Evolutionary conservation across 306 rosid species (phyloP).

Genomic region (Trifolium repens): DNA sequence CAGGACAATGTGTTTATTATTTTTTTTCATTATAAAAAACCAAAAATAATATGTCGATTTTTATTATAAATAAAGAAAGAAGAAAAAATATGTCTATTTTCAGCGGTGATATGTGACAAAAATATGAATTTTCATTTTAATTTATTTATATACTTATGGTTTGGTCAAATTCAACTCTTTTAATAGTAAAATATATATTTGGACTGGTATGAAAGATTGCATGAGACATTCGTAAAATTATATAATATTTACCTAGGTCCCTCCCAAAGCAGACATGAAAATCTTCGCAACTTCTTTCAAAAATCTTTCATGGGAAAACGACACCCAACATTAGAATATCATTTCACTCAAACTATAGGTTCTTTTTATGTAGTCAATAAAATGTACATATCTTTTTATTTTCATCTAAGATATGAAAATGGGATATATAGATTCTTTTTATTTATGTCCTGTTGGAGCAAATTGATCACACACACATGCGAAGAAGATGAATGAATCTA

Average conservation of each 20-base stretch:
- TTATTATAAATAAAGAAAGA: neutral
- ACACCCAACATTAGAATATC: constrained; percentile 13
- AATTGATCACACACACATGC: no score
- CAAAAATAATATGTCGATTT: neutral
- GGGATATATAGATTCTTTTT: constrained; percentile 2
- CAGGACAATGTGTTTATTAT: neutral
- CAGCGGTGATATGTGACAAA: neutral
- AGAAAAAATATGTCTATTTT: neutral
- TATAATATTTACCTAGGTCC: constrained; percentile 46
- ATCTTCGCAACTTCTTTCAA: constrained; percentile 40
- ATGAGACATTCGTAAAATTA: constrained; percentile 15
- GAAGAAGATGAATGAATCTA: no score
- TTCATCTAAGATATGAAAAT: constrained; percentile 24
- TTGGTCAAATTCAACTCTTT: constrained; percentile 22
- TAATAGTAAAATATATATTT: neutral
- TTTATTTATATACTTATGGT: neutral
- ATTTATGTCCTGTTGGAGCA: no score
- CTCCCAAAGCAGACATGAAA: constrained; percentile 50
- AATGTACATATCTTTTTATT: constrained; percentile 3
- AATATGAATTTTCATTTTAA: neutral
- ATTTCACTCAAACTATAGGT: constrained; percentile 30
- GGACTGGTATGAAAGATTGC: constrained; percentile 33
- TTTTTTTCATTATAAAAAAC: no score
- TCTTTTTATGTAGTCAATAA: constrained; percentile 43
- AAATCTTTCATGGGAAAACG: constrained; percentile 41